Percentiles rank a stretch among this genome's conserved stretches.
Conservation (phyloP, 371 early-diverging fungal genomes). For the Capniomyces stellatus region DNA sequence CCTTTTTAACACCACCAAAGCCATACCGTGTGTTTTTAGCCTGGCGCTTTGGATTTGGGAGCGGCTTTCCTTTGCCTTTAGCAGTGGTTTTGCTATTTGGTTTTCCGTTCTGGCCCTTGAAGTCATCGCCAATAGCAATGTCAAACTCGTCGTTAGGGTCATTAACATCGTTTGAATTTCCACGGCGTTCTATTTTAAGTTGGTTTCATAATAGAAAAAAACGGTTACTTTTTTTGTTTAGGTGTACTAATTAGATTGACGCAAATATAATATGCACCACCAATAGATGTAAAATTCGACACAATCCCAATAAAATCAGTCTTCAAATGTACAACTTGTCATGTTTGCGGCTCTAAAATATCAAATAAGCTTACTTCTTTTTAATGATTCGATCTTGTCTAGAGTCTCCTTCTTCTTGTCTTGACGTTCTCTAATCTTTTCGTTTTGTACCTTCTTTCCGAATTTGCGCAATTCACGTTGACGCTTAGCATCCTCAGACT, state of each 20-base stretch:
- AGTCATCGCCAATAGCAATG: constrained; percentile 64
- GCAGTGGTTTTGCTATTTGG: constrained; percentile 7
- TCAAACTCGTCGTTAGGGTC: constrained; percentile 44
- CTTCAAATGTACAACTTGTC: too few relatives aligned
- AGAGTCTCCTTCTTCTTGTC: constrained; percentile 62
- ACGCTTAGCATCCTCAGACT: constrained; percentile 66
- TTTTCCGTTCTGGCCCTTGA: constrained; percentile 19
- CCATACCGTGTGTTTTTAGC: constrained; percentile 59
- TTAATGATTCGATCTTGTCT: constrained; percentile 78
- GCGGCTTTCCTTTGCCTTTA: constrained; percentile 6
- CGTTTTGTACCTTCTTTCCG: constrained; percentile 89
- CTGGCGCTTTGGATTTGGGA: constrained; percentile 28
- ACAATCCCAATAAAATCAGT: too few relatives aligned
- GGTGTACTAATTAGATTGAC: too few relatives aligned
- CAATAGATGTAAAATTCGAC: too few relatives aligned
- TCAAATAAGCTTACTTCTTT: constrained; percentile 51
- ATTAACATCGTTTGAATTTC: constrained; percentile 31
- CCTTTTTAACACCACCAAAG: constrained; percentile 70
- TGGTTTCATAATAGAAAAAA: background rate
- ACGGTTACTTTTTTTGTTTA: too few relatives aligned
- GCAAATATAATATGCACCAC: too few relatives aligned
- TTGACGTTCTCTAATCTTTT: constrained; percentile 62
- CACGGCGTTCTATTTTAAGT: constrained; percentile 9
- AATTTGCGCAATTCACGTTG: constrained; percentile 83
- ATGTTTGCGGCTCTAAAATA: too few relatives aligned